phyloP scores from a whole-genome alignment of 2,329 filamentous ascomycete species.

The Phyllosticta capitalensis region DNA sequence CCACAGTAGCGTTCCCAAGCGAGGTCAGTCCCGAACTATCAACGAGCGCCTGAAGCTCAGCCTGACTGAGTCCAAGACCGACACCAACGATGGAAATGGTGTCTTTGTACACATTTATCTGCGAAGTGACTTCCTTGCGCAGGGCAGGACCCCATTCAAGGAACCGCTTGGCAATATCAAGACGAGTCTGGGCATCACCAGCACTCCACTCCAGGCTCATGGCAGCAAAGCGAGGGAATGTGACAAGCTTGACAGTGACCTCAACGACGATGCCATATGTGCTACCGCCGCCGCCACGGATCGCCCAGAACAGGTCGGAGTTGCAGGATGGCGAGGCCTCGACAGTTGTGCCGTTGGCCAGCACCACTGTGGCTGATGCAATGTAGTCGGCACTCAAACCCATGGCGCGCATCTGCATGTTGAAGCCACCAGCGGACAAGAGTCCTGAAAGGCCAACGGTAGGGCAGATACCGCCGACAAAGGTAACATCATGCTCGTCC shows the following conservation, averaged over 20 bases:
- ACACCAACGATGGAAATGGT: conserved; percentile 12
- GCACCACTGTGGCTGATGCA: conserved; percentile 24
- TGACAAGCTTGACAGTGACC: conserved; percentile 17
- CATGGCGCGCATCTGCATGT: background rate
- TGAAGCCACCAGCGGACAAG: background rate
- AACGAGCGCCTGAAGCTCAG: conserved; percentile 11
- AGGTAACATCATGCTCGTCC: conserved; percentile 8
- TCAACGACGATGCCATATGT: conserved; percentile 26
- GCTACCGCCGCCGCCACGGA: conserved; percentile 25
- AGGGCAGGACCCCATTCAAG: conserved; percentile 13
- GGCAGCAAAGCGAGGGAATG: conserved; percentile 13
- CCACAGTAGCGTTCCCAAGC: background rate
- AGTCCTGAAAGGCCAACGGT: background rate
- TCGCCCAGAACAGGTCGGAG: conserved; percentile 28
- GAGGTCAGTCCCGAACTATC: conserved; percentile 1
- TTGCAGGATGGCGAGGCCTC: conserved; percentile 21
- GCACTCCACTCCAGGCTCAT: conserved; percentile 15
- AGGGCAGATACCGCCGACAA: conserved; percentile 9
- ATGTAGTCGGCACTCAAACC: conserved; percentile 25
- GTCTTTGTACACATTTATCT: conserved; percentile 14
- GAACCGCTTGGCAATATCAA: conserved; percentile 12
- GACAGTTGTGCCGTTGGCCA: conserved; percentile 21
- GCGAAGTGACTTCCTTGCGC: conserved; percentile 12
- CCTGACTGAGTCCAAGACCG: conserved; percentile 9
- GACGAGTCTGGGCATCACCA: conserved; percentile 17